phyloP scores from a whole-genome alignment of 1,139 yeast genomes.

The Hemisphaericaspora subhashii region DNA sequence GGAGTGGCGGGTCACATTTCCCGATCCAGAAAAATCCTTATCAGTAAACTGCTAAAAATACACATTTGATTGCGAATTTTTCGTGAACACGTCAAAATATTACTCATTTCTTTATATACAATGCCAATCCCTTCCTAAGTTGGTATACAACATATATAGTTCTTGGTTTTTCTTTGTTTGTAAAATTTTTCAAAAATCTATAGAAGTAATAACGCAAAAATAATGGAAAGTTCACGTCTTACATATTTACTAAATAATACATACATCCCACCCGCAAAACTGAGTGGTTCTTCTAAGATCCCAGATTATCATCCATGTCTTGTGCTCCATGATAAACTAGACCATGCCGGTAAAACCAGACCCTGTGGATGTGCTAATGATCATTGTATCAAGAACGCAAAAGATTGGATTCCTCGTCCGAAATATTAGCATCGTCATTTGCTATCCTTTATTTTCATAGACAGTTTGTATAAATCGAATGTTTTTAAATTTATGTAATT shows the following conservation, averaged over 20 bases:
- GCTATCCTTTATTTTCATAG: too few species aligned
- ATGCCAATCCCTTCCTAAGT: too few species aligned
- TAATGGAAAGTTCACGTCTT: slow-evolving; percentile 36
- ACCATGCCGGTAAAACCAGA: slow-evolving; percentile 38
- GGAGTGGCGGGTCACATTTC: background rate
- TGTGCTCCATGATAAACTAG: slow-evolving; percentile 45
- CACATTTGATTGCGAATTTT: background rate
- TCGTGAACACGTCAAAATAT: too few species aligned
- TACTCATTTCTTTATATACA: too few species aligned
- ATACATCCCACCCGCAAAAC: slow-evolving; percentile 34
- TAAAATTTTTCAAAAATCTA: too few species aligned
- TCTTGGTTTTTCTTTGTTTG: background rate
- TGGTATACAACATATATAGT: background rate
- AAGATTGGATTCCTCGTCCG: slow-evolving; percentile 43
- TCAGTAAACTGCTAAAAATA: slow-evolving; percentile 2
- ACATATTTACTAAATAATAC: slow-evolving; percentile 27
- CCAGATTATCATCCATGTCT: slow-evolving; percentile 47
- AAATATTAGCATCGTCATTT: too few species aligned
- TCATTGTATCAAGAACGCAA: slow-evolving; percentile 45
- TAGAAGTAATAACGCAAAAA: background rate
- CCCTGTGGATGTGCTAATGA: slow-evolving; percentile 47
- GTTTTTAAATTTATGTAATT: too few species aligned
- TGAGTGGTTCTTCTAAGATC: slow-evolving; percentile 17
- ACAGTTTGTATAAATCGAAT: too few species aligned
- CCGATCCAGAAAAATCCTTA: slow-evolving; percentile 4